Evolutionary conservation across 2,329 filamentous ascomycete species (phyloP), one percentile per base, ranked within the genome.

Genomic region (Fusarium sp.): DNA sequence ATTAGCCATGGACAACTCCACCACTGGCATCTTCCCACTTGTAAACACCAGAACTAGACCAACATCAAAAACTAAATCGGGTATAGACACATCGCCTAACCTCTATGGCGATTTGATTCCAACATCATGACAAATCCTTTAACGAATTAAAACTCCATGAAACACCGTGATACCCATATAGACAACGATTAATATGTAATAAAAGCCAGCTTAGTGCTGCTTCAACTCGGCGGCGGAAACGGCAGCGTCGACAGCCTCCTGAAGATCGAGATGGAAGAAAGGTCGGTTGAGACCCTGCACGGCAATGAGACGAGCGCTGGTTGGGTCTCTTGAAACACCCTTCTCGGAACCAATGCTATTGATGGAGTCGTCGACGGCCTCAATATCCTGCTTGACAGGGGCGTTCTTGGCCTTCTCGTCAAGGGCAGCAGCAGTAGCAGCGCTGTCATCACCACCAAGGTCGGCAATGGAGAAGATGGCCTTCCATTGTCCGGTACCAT

Each of bases 381-480:
- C 80, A 18, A 78, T 73, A 17, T 81, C 80, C 39, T 77, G 66
- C 20, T 73, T 65, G 20, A 72, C 6, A 22, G 73, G 65, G 14
- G 65, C 27, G 17, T 62, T 68, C 36, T 69, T 71, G 42, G 66
- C 82, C 62, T 87, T 84, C 75, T 95, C 92, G 0, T 92, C 92
- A 5, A 86, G 85, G 0, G 88, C 89, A 3, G 91, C 91, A 31
- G 78, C 78, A 17, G 73, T 73, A 13, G 80, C 76, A 1, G 92
- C 93, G 22, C 91, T 94, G 62, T 91, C 84, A 3, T 85, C 84
- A 14, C 94, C 92, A 65, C 94, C 90, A 56, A 97, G 90, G 78
- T 97, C 94, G 2, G 95, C 94, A 38, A 98, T 95, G 78, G 90
- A 94, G 87, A 98, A 98, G 75, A 98, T 95, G 27, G 94, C 93